These are phyloP conservation scores for Teunomyces aglyptinius DNA, from an alignment of 805 yeast species.

Conservation along the genomic window DNA sequence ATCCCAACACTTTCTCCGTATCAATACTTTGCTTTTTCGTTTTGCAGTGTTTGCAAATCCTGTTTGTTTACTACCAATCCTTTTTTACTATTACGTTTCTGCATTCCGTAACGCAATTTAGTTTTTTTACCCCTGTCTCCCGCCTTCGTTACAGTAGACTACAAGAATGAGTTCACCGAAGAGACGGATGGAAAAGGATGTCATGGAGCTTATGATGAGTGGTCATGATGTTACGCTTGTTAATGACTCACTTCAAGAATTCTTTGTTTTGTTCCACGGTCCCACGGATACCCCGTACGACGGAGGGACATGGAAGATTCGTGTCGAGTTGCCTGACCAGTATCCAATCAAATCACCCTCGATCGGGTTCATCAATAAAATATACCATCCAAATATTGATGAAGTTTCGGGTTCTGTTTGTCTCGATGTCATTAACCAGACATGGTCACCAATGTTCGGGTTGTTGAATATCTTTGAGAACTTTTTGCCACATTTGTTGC, in stretches of 20 bases:
- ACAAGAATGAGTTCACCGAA: constrained; percentile 48
- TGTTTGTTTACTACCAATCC: neutral
- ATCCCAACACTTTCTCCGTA: neutral
- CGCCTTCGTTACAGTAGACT: neutral
- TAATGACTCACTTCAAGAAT: constrained; percentile 77
- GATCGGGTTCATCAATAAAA: constrained; percentile 87
- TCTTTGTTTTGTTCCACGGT: constrained; percentile 80
- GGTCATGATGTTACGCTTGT: constrained; percentile 83
- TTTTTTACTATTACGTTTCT: neutral
- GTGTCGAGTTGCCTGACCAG: constrained; percentile 91
- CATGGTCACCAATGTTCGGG: constrained; percentile 98
- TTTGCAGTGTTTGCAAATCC: neutral
- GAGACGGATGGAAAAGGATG: constrained; percentile 89
- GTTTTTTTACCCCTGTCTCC: neutral
- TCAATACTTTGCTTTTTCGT: neutral
- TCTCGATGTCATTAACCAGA: constrained; percentile 92
- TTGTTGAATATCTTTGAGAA: constrained; percentile 86
- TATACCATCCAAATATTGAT: constrained; percentile 94
- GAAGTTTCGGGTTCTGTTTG: constrained; percentile 90
- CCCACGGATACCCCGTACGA: constrained; percentile 83
- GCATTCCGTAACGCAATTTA: neutral
- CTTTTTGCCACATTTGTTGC: constrained; percentile 85
- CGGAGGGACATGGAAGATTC: constrained; percentile 85
- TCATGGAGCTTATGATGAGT: constrained; percentile 95
- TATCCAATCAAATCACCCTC: constrained; percentile 96